phyloP scores from a whole-genome alignment of 2,329 filamentous ascomycete species.

The Xylariaceae sp. region DNA sequence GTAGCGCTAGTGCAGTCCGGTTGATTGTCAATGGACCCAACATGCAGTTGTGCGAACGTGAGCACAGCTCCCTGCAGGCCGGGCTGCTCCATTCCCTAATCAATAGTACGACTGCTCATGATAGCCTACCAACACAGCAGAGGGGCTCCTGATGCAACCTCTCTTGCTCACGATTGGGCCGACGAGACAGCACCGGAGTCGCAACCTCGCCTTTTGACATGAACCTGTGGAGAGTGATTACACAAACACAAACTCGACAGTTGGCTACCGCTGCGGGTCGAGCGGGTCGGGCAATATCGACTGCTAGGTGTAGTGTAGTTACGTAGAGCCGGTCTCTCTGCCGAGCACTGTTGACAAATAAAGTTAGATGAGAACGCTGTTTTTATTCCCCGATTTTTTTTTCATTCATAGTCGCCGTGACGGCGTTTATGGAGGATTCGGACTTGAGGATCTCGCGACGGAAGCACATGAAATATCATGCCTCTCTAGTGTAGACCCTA shows the following conservation, averaged over 20 bases:
- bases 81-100: neutral
- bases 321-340: neutral
- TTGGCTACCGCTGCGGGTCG: neutral
- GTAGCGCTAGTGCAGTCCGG: neutral
- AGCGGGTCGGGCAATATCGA: neutral
- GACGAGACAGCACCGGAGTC: neutral
- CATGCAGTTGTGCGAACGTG: neutral
- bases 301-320: neutral
- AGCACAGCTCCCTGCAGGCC: neutral
- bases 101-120: neutral
- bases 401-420: neutral
- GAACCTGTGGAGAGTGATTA: neutral
- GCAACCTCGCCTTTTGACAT: neutral
- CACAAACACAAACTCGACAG: neutral
- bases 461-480: neutral
- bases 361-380: too few relatives aligned
- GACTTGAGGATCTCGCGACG: neutral
- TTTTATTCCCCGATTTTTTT: too few relatives aligned
- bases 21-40: neutral
- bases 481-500: neutral
- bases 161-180: neutral
- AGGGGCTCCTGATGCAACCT: neutral
- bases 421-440: neutral
- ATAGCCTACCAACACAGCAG: neutral
- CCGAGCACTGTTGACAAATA: too few relatives aligned